Evolutionary conservation across 129 eudicot species (phyloP).

Genomic region (Tanacetum coccineum): DNA sequence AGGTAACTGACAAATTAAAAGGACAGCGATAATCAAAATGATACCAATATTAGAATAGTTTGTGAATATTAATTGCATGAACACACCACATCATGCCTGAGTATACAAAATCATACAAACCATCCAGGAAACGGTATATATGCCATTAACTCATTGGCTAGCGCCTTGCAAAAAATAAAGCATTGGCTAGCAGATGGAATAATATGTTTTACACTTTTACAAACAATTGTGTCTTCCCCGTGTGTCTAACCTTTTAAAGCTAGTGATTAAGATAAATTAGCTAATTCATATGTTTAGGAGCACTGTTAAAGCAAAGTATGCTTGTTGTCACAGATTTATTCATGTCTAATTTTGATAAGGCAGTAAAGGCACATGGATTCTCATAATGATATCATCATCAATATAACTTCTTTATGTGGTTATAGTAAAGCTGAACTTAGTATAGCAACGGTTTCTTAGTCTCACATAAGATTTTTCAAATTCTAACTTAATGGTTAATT

Average conservation of each 20-base stretch:
- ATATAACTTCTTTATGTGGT: background rate
- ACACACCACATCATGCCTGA: background rate
- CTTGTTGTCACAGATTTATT: background rate
- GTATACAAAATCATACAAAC: background rate
- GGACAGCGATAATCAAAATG: background rate
- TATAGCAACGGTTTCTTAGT: background rate
- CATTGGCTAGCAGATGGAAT: too few species aligned
- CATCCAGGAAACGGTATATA: constrained; percentile 9
- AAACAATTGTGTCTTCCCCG: constrained; percentile 8
- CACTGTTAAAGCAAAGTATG: background rate
- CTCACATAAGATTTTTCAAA: constrained; percentile 12
- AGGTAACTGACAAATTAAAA: constrained; percentile 29
- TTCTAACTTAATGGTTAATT: background rate
- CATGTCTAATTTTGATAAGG: background rate
- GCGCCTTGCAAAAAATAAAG: background rate
- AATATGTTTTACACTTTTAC: background rate
- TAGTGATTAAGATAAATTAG: background rate
- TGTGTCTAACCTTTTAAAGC: constrained; percentile 1
- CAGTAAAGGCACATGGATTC: background rate
- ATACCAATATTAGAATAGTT: background rate
- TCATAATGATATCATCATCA: constrained; percentile 12
- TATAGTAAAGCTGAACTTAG: background rate
- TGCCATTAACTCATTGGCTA: background rate
- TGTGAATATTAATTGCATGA: background rate
- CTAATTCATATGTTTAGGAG: constrained; percentile 7